Base-by-base conservation (phyloP, 2,329 filamentous ascomycete genomes). In the Endothia cerciana region DNA sequence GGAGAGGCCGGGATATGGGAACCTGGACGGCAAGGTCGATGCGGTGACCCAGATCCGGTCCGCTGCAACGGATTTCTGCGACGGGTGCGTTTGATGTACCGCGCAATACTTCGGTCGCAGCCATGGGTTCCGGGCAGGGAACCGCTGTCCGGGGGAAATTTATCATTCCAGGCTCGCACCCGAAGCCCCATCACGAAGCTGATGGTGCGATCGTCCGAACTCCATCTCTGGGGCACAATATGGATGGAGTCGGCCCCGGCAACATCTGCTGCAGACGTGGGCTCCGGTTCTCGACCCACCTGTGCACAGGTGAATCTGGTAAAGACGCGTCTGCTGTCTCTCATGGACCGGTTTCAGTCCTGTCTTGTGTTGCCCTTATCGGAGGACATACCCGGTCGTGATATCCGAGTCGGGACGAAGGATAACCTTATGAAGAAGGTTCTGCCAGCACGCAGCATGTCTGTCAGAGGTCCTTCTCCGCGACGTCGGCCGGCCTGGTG, bases 271-370 rank as follows among this genome's bases (percentile, higher is more conserved):
- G 28, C 13, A 53, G 33, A 25, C 53, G 33, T 30, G 5, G 49
- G 40, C 38, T 10, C 28, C 36, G 13, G 36, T 45, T 11, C 60
- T 33, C 25, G 47, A 30, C n/a, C 15, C 22, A 33, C 38, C 25
- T 45, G 36, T n/a, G 45, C 47, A 55, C 38, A 6, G 49, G 38
- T 43, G 15, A 19, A 19, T 8, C 33, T 30, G 49, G n/a, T 28
- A 8, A 43, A 33, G 19, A 22, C 30, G 60, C 25, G 49, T 41
- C 49, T 55, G 40, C 36, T 36, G 15, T 47, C 10, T 38, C 51
- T 41, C 40, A 28, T 56, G 25, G 22, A 11, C 28, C 57, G n/a
- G 65, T 67, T 67, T 64, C 65, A 67, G 57, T 64, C 57, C 38
- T 64, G 65, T 57, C 62, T 63, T 63, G 49, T 64, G 47, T 43